Percentiles rank a stretch among this genome's conserved stretches.
Evolutionary conservation across 108 stramenopile genomes (phyloP).

Genomic region (Craspedostauros australis): DNA sequence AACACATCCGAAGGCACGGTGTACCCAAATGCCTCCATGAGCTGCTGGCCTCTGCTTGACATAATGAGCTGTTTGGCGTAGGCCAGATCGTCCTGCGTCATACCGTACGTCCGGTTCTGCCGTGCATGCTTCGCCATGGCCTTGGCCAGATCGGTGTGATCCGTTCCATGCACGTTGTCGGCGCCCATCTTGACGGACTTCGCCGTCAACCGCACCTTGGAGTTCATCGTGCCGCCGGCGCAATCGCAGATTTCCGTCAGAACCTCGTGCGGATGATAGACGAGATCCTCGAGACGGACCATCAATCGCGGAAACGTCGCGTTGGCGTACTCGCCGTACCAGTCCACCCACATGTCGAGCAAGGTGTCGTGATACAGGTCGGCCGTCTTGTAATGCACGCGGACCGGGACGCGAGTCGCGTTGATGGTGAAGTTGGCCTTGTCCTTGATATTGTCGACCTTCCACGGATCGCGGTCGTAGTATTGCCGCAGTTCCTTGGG

Average conservation of each 20-base stretch:
- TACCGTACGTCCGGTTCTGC: constrained; percentile 15
- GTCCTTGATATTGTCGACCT: constrained; percentile 17
- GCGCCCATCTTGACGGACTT: constrained; percentile 8
- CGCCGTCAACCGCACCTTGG: constrained; percentile 4
- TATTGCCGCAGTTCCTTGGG: neutral
- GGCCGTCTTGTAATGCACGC: constrained; percentile 23
- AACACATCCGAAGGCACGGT: too few relatives aligned
- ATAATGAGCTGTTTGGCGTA: too few relatives aligned
- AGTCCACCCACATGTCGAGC: constrained; percentile 63
- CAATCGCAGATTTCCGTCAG: constrained; percentile 48
- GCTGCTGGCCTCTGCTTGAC: too few relatives aligned
- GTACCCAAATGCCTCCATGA: too few relatives aligned
- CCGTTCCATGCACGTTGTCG: constrained; percentile 12
- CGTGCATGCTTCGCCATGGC: constrained; percentile 5
- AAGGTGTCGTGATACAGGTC: constrained; percentile 30
- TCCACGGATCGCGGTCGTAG: constrained; percentile 9
- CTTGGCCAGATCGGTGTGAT: constrained; percentile 7
- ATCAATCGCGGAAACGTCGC: constrained; percentile 71
- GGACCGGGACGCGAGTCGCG: constrained; percentile 6
- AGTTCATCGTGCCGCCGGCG: constrained; percentile 35
- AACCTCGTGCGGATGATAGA: constrained; percentile 57
- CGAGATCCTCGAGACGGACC: constrained; percentile 73
- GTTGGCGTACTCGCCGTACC: constrained; percentile 62
- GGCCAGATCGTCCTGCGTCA: constrained; percentile 17
- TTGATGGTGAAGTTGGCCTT: constrained; percentile 24